phyloP scores from a whole-genome alignment of 106 monocot species.

The Dendrobium officinale region DNA sequence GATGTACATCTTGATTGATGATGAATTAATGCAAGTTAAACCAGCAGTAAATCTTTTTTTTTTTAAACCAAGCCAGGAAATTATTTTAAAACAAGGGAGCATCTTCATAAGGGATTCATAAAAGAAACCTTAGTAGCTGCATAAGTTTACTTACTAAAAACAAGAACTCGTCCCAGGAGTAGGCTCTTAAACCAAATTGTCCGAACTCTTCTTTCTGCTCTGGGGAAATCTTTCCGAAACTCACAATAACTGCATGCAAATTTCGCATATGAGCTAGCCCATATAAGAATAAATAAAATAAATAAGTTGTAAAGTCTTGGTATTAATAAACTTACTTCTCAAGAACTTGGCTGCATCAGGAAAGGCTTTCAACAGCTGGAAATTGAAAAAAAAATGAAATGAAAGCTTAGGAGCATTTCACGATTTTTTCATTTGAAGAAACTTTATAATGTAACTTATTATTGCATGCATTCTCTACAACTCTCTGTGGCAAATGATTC shows the following conservation, averaged over 20 bases:
- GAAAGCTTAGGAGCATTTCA: neutral
- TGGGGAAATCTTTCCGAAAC: constrained; percentile 68
- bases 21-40: too few relatives aligned
- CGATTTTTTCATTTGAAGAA: neutral
- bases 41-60: neutral
- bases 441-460: neutral
- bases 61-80: neutral
- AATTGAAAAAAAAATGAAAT: neutral
- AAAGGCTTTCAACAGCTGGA: constrained; percentile 50
- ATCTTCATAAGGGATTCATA: neutral
- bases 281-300: neutral
- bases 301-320: neutral
- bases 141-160: constrained; percentile 40
- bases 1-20: too few relatives aligned
- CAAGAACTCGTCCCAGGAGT: constrained; percentile 80
- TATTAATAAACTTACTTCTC: constrained; percentile 56
- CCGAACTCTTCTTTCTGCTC: constrained; percentile 59
- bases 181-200: constrained; percentile 57
- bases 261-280: neutral
- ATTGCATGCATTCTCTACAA: neutral
- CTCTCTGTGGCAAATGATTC: neutral
- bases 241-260: constrained; percentile 54
- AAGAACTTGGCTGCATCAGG: constrained; percentile 59
- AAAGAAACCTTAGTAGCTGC: neutral
- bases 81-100: neutral